A percentile compares a stretch with the other conserved stretches of the same genome.
These are phyloP conservation scores for Perkinsela sp. DNA, from an alignment of 208 protist genomes.

Conservation along the genomic window DNA sequence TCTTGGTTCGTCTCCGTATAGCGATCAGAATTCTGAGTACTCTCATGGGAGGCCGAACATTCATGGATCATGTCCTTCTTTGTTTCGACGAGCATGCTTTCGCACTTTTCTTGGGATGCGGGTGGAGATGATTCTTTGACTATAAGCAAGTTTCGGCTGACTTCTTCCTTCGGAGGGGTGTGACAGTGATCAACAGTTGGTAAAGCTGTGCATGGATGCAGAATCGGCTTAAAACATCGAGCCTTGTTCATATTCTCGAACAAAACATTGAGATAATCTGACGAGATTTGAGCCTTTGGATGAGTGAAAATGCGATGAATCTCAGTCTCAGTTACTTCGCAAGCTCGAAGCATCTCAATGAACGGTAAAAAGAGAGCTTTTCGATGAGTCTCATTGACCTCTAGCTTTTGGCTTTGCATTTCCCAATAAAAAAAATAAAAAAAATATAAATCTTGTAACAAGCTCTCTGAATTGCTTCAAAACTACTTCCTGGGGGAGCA, in stretches of 20 bases:
- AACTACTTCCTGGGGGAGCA: not conserved
- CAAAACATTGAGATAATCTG: no score
- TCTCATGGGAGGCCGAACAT: no score
- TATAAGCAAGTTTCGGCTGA: not conserved
- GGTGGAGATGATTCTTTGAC: no score
- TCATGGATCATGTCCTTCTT: no score
- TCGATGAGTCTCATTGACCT: not conserved
- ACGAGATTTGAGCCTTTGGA: no score
- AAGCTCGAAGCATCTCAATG: not conserved
- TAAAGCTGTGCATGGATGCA: not conserved
- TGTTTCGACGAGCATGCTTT: no score
- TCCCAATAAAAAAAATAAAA: constrained; percentile 6
- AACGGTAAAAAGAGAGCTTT: not conserved
- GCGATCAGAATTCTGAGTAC: not conserved
- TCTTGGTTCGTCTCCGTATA: not conserved
- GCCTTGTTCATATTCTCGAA: not conserved
- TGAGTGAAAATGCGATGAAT: not conserved
- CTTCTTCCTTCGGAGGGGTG: not conserved
- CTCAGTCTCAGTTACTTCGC: not conserved
- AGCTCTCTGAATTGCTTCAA: constrained; percentile 5
- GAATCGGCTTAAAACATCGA: not conserved
- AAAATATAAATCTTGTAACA: not conserved
- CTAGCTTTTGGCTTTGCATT: not conserved
- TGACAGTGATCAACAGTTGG: not conserved
- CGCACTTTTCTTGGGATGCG: no score